Conservation (phyloP, 768 basidiomycete species). For the Hortiboletus campestris region DNA sequence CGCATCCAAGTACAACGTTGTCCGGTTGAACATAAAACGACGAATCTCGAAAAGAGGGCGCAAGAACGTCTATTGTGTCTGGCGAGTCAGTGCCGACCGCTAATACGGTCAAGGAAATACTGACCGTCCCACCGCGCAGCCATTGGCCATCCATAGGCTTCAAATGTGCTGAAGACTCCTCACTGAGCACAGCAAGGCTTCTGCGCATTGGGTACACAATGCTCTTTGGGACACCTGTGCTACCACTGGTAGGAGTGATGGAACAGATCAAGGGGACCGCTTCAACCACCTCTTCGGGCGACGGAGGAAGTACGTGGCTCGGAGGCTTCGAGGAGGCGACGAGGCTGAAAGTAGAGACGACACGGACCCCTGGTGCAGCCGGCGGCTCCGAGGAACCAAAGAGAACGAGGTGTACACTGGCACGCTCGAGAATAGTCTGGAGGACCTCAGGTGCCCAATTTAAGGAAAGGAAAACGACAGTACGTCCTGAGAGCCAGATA, state of each 20-base stretch:
- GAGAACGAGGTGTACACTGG: slow-evolving; percentile 22
- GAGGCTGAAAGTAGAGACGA: slow-evolving; percentile 22
- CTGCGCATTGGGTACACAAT: slow-evolving; percentile 18
- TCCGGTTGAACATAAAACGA: slow-evolving; percentile 18
- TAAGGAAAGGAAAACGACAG: slow-evolving; percentile 26
- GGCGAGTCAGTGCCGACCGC: slow-evolving; percentile 2
- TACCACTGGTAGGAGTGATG: slow-evolving; percentile 24
- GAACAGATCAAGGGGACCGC: slow-evolving; percentile 8
- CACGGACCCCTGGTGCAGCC: slow-evolving; percentile 3
- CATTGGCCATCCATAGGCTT: slow-evolving; percentile 18
- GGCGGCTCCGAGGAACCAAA: slow-evolving; percentile 17
- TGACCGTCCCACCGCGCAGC: slow-evolving; percentile 13
- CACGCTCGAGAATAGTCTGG: slow-evolving; percentile 19
- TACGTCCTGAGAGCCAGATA: slow-evolving; percentile 29
- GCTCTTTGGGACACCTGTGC: slow-evolving; percentile 21
- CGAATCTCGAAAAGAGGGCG: slow-evolving; percentile 18
- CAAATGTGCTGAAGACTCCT: slow-evolving; percentile 8
- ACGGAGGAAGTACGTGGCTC: slow-evolving; percentile 13
- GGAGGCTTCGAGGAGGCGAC: slow-evolving; percentile 9
- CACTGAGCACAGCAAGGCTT: slow-evolving; percentile 11
- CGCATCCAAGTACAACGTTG: slow-evolving; percentile 12
- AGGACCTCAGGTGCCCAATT: slow-evolving; percentile 28
- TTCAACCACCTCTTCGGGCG: slow-evolving; percentile 14
- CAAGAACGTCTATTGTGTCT: slow-evolving; percentile 9
- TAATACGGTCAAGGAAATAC: background rate